Conservation (phyloP, 495 filamentous ascomycete genomes). For the Poronia punctata region DNA sequence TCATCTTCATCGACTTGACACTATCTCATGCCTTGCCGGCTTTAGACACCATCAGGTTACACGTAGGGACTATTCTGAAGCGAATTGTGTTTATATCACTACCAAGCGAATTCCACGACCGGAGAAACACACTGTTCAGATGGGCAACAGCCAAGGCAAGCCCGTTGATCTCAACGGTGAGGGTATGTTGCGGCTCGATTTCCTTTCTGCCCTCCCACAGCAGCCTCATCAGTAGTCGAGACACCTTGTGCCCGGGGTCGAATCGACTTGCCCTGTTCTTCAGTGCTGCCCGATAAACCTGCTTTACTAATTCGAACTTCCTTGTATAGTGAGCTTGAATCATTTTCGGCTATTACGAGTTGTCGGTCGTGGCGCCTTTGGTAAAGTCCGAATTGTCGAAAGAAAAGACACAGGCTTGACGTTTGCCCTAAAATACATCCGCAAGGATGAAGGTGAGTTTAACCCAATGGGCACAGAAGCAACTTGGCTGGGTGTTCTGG, state of each 20-base stretch:
- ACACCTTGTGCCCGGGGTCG: no score
- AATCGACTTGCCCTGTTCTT: no score
- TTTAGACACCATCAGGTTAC: no score
- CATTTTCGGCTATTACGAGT: constrained; percentile 94
- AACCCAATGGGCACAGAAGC: neutral
- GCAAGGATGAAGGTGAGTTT: constrained; percentile 90
- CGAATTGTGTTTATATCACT: constrained; percentile 5
- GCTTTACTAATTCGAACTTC: no score
- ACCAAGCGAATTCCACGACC: no score
- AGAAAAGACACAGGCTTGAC: constrained; percentile 86
- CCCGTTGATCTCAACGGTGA: constrained; percentile 87
- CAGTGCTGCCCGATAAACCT: no score
- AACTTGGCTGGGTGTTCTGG: constrained; percentile 14
- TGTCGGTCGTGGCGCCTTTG: constrained; percentile 95
- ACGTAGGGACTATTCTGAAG: no score
- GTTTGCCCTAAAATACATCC: constrained; percentile 96
- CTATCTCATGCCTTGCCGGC: neutral
- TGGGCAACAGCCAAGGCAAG: constrained; percentile 95
- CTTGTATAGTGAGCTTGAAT: constrained; percentile 76
- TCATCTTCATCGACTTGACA: neutral
- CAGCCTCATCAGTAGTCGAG: constrained; percentile 2
- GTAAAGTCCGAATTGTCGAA: constrained; percentile 97
- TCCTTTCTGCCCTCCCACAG: neutral
- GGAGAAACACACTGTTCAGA: constrained; percentile 33
- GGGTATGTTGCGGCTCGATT: constrained; percentile 52